A percentile compares a stretch with the other conserved stretches of the same genome.
Evolutionary conservation across 768 basidiomycete genomes (phyloP).

Genomic region (Panellus pusillus): DNA sequence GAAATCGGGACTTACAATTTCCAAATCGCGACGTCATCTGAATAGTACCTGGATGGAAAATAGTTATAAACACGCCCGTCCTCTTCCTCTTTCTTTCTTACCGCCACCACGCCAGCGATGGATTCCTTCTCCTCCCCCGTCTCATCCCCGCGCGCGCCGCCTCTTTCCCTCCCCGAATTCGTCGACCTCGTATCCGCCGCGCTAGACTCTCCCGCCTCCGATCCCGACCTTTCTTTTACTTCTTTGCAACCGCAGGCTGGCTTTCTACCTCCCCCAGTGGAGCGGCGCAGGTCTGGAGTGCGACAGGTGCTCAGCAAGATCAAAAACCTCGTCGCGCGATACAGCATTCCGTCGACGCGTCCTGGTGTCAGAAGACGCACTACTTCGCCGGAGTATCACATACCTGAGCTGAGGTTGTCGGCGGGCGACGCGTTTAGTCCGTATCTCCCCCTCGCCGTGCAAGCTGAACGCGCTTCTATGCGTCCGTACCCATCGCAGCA

Average conservation of each 20-base stretch:
- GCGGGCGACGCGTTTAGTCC: slow-evolving; percentile 4
- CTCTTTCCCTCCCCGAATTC: slow-evolving; percentile 15
- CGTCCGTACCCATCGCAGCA: background rate
- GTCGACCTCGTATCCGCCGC: slow-evolving; percentile 16
- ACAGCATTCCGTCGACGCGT: background rate
- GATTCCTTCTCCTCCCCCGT: background rate
- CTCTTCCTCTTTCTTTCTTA: background rate
- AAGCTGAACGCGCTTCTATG: slow-evolving; percentile 6
- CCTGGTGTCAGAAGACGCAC: background rate
- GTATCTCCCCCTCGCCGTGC: slow-evolving; percentile 7
- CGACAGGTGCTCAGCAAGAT: slow-evolving; percentile 7
- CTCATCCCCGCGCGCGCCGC: slow-evolving; percentile 7
- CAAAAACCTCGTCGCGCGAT: slow-evolving; percentile 6
- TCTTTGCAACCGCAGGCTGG: background rate
- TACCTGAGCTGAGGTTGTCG: slow-evolving; percentile 4
- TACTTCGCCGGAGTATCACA: slow-evolving; percentile 4
- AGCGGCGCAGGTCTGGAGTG: background rate
- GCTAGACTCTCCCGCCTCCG: slow-evolving; percentile 7
- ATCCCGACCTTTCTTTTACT: background rate
- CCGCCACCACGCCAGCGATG: too few species aligned
- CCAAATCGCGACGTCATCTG: too few species aligned
- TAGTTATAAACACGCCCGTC: too few species aligned
- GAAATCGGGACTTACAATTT: too few species aligned
- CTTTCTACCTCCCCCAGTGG: background rate
- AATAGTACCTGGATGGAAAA: too few species aligned